Evolutionary conservation across 1,284 basidiomycete species (phyloP), one percentile per base, ranked within the genome.

Genomic region (Microstroma glucosiphilum): DNA sequence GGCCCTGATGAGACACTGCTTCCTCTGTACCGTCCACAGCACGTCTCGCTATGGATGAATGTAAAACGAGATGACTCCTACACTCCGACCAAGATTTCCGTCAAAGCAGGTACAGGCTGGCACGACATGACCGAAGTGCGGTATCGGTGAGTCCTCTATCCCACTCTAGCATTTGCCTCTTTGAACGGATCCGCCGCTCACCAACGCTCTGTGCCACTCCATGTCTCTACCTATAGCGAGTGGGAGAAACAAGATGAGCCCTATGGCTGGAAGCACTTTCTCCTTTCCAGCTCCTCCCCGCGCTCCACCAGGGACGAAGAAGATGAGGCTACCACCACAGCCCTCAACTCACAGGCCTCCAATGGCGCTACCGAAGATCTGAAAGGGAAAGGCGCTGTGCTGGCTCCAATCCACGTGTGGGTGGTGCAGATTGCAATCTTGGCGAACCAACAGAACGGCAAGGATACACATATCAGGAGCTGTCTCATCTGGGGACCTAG

Each of bases 401-500:
- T 57, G 26, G 56, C 25, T 19, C 88, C 91, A 0, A 85, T 97
- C 12, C 86, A 89, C 67, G 90, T 90, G 1, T 93, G 94, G 78
- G 86, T 96, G 12, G 80, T 99, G 4, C 92, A 97, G 75, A 84
- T 98, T 40, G 88, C 93, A 63, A 86, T 99, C 60, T 83, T 92
- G 21, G 88, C 89, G 21, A 98, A 98, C 77, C 92, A 98, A 76
- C 88, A 96, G 85, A 96, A 94, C 71, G 96, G 96, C 2, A 98
- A 98, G 79, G 96, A 99, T 80, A 98, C 96, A 9, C 96, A 98
- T 80, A 89, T 98, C 15, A 86, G 96, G 19, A 91, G 92, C 0
- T 80, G 98, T 49, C 86, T 85, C 59, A 85, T 97, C 23, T 87
- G 92, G 64, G 94, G 92, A 0, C 89, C 92, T 3, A 48, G 23